Percentiles rank a stretch among this genome's conserved stretches.
These are phyloP conservation scores for Dissophora globulifera DNA, from an alignment of 192 early-diverging fungal genomes.

Conservation along the genomic window DNA sequence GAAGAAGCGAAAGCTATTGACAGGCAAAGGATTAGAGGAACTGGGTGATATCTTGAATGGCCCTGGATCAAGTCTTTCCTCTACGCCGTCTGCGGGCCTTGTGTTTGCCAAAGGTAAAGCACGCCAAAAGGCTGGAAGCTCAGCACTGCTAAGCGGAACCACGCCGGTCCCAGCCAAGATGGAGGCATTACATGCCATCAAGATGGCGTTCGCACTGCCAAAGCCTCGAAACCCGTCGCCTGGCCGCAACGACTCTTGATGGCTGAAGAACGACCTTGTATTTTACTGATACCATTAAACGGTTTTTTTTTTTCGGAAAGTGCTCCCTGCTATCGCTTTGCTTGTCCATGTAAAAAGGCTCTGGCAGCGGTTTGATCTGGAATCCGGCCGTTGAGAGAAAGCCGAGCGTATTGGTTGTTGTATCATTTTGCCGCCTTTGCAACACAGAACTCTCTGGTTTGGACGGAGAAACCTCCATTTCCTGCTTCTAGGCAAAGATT, in stretches of 20 bases:
- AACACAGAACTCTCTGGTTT: no score
- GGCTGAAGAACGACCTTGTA: no score
- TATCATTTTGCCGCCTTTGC: no score
- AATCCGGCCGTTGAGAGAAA: constrained; percentile 5
- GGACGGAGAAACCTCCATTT: no score
- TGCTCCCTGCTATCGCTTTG: no score
- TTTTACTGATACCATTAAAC: no score
- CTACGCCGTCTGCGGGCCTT: constrained; percentile 15
- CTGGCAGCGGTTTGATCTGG: constrained; percentile 57
- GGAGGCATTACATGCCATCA: constrained; percentile 42
- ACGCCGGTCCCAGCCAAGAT: constrained; percentile 15
- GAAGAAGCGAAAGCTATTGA: constrained; percentile 45
- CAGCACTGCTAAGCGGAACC: background rate
- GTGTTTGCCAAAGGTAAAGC: constrained; percentile 9
- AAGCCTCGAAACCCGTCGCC: constrained; percentile 20
- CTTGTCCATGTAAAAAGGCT: constrained; percentile 59
- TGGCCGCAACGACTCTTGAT: no score
- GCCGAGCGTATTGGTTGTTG: no score
- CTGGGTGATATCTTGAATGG: constrained; percentile 46
- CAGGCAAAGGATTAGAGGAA: constrained; percentile 39
- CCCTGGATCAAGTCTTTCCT: constrained; percentile 19
- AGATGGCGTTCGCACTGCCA: constrained; percentile 34
- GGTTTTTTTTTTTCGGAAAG: no score
- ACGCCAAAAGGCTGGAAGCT: background rate
- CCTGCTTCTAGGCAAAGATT: constrained; percentile 71